Evolutionary conservation across 2,329 filamentous ascomycete genomes (phyloP).

Genomic region (Tolypocladium cylindrosporum): DNA sequence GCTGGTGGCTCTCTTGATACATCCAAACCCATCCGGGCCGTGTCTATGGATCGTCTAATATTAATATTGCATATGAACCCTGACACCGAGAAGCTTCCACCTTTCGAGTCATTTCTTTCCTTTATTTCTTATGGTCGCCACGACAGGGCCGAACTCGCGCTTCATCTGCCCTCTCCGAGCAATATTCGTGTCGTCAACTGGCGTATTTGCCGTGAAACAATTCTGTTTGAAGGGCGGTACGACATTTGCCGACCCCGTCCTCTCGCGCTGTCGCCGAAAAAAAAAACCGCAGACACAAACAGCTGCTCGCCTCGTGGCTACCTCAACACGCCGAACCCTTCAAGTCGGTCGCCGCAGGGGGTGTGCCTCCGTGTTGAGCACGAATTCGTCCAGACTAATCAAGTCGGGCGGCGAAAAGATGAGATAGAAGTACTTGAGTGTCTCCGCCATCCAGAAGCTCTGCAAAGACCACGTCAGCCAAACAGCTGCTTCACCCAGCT

Average conservation of each 20-base stretch:
- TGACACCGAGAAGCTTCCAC: background rate
- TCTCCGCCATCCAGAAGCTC: conserved; percentile 66
- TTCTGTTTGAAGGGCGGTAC: background rate
- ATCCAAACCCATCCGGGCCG: background rate
- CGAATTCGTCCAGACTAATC: conserved; percentile 58
- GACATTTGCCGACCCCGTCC: background rate
- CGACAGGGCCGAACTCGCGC: background rate
- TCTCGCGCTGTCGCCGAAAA: background rate
- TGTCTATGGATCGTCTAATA: background rate
- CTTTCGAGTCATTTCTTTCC: background rate
- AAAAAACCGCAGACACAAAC: background rate
- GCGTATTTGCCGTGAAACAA: background rate
- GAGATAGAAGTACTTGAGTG: conserved; percentile 66
- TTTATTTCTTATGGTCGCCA: background rate
- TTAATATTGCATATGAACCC: background rate
- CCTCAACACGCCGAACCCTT: background rate
- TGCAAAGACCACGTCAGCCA: conserved; percentile 22
- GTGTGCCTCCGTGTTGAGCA: conserved; percentile 42
- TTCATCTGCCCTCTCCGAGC: background rate
- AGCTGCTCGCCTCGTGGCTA: background rate
- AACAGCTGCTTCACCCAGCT: background rate
- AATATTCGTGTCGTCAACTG: background rate
- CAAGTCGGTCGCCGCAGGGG: conserved; percentile 3
- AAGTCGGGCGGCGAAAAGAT: conserved; percentile 57
- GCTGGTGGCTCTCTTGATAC: background rate